Evolutionary conservation across 768 basidiomycete species (phyloP).

Genomic region (Naganishia onofrii): DNA sequence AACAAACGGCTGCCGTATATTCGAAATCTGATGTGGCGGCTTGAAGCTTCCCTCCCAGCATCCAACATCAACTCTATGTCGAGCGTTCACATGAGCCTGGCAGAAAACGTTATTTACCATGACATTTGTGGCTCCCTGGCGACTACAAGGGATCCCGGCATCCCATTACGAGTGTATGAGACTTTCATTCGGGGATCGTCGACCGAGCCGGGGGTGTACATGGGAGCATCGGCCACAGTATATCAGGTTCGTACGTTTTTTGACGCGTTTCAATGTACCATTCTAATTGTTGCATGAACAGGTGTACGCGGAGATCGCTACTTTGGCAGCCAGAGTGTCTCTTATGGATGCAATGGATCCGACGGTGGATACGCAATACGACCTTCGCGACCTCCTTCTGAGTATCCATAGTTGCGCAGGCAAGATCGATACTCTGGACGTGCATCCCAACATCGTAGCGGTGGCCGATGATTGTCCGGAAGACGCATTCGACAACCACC

Average conservation of each 20-base stretch:
- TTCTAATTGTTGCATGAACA: background rate
- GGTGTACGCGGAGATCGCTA: conserved; percentile 20
- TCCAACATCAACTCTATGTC: conserved; percentile 20
- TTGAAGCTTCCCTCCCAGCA: conserved; percentile 13
- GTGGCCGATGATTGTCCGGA: conserved; percentile 4
- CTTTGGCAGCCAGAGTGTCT: conserved; percentile 7
- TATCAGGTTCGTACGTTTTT: conserved; percentile 21
- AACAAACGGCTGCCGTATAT: conserved; percentile 25
- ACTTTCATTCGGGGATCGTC: conserved; percentile 19
- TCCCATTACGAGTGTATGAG: conserved; percentile 20
- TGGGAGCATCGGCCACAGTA: conserved; percentile 23
- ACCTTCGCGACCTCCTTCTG: conserved; percentile 1
- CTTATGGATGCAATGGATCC: background rate
- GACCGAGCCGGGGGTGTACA: conserved; percentile 22
- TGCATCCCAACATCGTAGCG: background rate
- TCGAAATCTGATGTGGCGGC: conserved; percentile 23
- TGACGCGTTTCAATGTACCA: background rate
- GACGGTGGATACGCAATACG: conserved; percentile 8
- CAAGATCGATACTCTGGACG: conserved; percentile 26
- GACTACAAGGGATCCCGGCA: conserved; percentile 18
- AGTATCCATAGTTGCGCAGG: conserved; percentile 1
- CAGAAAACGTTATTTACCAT: conserved; percentile 26
- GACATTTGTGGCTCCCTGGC: conserved; percentile 23
- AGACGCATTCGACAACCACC: conserved; percentile 25
- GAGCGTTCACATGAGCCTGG: conserved; percentile 20